A percentile compares a stretch with the other conserved stretches of the same genome.
These are phyloP conservation scores for Exidia glandulosa DNA, from an alignment of 768 basidiomycete species.

Conservation along the genomic window DNA sequence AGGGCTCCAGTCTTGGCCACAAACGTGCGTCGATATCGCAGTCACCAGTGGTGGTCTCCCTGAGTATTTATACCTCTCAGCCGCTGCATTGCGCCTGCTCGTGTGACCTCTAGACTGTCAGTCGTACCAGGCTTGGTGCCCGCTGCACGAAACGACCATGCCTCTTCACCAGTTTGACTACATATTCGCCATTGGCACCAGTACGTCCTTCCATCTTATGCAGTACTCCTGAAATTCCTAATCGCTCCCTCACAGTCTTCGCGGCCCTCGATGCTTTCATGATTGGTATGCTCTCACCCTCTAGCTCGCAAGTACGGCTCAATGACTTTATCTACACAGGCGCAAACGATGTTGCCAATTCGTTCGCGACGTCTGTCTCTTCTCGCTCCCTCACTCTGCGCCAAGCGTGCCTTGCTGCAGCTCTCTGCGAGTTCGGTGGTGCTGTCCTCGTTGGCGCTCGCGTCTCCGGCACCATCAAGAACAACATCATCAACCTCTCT, in stretches of 20 bases:
- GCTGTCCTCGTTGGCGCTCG: constrained; percentile 28
- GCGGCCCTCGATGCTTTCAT: constrained; percentile 24
- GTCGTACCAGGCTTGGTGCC: background rate
- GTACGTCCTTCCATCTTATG: background rate
- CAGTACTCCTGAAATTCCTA: background rate
- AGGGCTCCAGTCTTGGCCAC: background rate
- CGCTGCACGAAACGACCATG: background rate
- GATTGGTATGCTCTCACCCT: constrained; percentile 21
- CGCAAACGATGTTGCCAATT: constrained; percentile 18
- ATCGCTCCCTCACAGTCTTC: constrained; percentile 14
- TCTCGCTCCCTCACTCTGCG: constrained; percentile 25
- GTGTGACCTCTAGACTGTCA: background rate
- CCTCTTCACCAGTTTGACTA: constrained; percentile 18
- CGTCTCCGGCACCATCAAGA: constrained; percentile 29
- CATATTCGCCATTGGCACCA: constrained; percentile 20
- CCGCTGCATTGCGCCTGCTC: background rate
- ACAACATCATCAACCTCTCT: constrained; percentile 23
- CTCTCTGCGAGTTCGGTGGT: constrained; percentile 25
- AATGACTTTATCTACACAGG: constrained; percentile 12
- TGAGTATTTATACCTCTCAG: background rate
- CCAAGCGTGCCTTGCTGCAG: constrained; percentile 25
- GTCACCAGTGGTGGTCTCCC: no score
- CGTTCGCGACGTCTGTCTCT: constrained; percentile 22
- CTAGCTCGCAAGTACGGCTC: background rate
- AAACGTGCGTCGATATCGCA: background rate